A percentile compares a stretch with the other conserved stretches of the same genome.
Conservation (phyloP, 1,284 basidiomycete species). For the Rhodotorula mucilaginosa region DNA sequence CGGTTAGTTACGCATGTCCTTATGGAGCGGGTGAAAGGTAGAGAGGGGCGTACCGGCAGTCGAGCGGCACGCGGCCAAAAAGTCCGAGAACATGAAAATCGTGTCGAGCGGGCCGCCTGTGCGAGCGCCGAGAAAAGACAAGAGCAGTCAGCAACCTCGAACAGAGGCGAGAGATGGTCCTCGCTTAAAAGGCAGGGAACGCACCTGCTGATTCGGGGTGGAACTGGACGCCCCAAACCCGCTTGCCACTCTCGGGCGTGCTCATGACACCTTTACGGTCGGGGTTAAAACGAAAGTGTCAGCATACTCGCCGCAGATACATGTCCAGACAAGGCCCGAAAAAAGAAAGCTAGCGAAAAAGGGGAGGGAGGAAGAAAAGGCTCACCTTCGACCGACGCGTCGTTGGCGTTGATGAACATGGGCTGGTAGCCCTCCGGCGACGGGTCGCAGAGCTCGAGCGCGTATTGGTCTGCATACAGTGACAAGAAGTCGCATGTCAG, state of each 20-base stretch:
- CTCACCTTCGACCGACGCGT: slow-evolving; percentile 25
- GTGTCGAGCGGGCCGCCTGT: slow-evolving; percentile 27
- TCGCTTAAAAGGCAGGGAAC: neutral
- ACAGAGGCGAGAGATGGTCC: neutral
- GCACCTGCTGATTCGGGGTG: slow-evolving; percentile 75
- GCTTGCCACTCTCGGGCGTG: slow-evolving; percentile 76
- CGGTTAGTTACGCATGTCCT: neutral
- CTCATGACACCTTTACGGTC: slow-evolving; percentile 97
- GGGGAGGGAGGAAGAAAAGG: neutral
- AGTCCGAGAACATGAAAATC: slow-evolving; percentile 21
- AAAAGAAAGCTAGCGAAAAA: no score
- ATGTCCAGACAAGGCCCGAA: no score
- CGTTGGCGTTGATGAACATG: slow-evolving; percentile 97
- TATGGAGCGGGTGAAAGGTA: neutral
- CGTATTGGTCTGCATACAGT: slow-evolving; percentile 68
- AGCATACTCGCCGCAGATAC: neutral
- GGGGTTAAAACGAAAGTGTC: slow-evolving; percentile 74
- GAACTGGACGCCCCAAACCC: slow-evolving; percentile 94
- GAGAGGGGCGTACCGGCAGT: slow-evolving; percentile 5
- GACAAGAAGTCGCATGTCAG: neutral
- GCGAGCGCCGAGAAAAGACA: no score
- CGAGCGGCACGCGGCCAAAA: slow-evolving; percentile 24
- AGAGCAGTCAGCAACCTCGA: neutral
- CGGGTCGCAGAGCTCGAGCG: slow-evolving; percentile 82
- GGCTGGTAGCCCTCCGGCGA: slow-evolving; percentile 95